Evolutionary conservation across 108 stramenopile genomes (phyloP).

Genomic region (Fistulifera pelliculosa): DNA sequence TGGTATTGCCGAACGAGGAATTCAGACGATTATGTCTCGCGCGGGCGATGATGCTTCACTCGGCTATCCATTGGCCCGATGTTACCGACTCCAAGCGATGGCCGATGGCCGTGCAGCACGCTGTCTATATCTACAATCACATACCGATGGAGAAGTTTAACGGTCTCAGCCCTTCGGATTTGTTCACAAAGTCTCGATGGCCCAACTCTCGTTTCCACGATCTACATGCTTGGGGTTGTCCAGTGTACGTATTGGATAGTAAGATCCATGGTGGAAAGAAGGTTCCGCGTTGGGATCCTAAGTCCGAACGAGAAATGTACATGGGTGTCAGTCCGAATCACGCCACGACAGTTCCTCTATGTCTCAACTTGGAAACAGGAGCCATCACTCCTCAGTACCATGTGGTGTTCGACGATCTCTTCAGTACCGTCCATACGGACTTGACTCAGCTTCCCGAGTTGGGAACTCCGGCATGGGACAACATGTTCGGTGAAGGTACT

Average conservation of each 20-base stretch:
- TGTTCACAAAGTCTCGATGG: slow-evolving; percentile 13
- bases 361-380: slow-evolving; percentile 18
- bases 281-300: slow-evolving; percentile 19
- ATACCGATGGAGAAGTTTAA: background rate
- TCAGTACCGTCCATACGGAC: slow-evolving; percentile 12
- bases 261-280: slow-evolving; percentile 22
- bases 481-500: slow-evolving; percentile 16
- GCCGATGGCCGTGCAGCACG: slow-evolving; percentile 9
- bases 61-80: slow-evolving; percentile 16
- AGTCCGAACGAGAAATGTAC: slow-evolving; percentile 12
- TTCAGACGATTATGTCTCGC: slow-evolving; percentile 19
- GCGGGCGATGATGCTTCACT: slow-evolving; percentile 24
- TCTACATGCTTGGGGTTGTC: slow-evolving; percentile 31
- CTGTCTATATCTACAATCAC: slow-evolving; percentile 3
- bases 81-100: background rate
- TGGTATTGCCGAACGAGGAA: slow-evolving; percentile 17
- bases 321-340: slow-evolving; percentile 7
- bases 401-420: slow-evolving; percentile 22
- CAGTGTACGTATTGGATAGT: slow-evolving; percentile 20
- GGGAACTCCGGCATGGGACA: slow-evolving; percentile 12
- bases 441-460: slow-evolving; percentile 8
- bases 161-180: slow-evolving; percentile 7
- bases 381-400: slow-evolving; percentile 19
- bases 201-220: slow-evolving; percentile 4
- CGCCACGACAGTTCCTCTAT: slow-evolving; percentile 19